Base-by-base conservation (phyloP, 306 rosid species). In the Amphicarpaea edgeworthii region DNA sequence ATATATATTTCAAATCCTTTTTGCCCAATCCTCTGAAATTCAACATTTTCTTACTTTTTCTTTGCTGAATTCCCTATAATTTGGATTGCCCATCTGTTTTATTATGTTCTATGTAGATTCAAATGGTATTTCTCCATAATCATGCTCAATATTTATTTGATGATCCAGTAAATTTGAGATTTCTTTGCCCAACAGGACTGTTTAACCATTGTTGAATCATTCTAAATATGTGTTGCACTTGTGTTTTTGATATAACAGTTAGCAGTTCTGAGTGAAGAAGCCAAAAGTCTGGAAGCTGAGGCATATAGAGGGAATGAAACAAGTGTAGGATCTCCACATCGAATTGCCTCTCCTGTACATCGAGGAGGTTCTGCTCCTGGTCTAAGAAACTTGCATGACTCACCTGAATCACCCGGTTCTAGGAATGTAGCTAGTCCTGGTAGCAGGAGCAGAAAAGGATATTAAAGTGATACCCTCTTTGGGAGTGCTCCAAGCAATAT, bases 381-480 rank as follows among this genome's bases (percentile, higher is more conserved):
- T 59, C 84, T 67, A 57, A 78, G 87, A 79, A 88, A 86, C 50
- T 21, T 82, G 82, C 82, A 59, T 34, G 43, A 79, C 62, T 68
- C 85, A 24, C 37, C 84, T 30, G 87, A 83, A 54, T 53, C 82
- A 1, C 45, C 26, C 8, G 26, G 80, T 78, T 30, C 83, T 7
- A 88, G 84, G 76, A 58, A 23, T 46, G 69, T 75, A 62, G 82
- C 82, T 45, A 87, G 93, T 85, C 68, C 98, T 65, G 64, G 89
- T 62, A 79, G 93, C 86, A 78, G 93, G 55, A 96, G 91, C 87
- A 83, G 88, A 64, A 90, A 78, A 80, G 99, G 94, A 24, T 76
- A 77, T 17, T 83, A 78, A 74, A 34, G 7, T 46, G 68, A 73
- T 70, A 71, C 58, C 42, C 34, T 49, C 38, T 20, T 21, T 34